A percentile compares a stretch with the other conserved stretches of the same genome.
These are phyloP conservation scores for Symbiodinium pilosum DNA, from an alignment of 73 alveolate genomes.

Conservation along the genomic window DNA sequence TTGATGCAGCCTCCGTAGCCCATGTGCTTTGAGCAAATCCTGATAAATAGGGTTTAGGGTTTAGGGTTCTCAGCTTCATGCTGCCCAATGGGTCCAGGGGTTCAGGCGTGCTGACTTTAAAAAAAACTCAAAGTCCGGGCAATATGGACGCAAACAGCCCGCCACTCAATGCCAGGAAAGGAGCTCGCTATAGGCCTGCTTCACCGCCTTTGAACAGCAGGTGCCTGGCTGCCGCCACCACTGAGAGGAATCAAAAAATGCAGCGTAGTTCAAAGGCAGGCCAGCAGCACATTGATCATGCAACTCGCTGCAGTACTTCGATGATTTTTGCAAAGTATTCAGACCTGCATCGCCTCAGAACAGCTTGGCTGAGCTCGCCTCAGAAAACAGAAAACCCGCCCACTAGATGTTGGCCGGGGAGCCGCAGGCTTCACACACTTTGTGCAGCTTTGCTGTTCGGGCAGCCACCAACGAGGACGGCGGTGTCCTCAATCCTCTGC, in stretches of 20 bases:
- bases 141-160: background rate
- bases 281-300: constrained; percentile 24
- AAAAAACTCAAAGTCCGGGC: background rate
- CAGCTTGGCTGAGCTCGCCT: background rate
- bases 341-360: constrained; percentile 52
- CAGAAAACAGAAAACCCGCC: too few relatives aligned
- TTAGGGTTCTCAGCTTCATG: background rate
- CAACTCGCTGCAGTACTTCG: constrained; percentile 68
- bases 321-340: constrained; percentile 41
- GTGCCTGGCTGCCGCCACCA: background rate
- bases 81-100: too few relatives aligned
- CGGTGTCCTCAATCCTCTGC: background rate
- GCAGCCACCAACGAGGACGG: background rate
- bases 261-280: background rate
- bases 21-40: constrained; percentile 83
- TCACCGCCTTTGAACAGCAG: constrained; percentile 49
- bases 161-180: background rate
- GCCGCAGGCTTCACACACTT: constrained; percentile 55
- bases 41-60: background rate
- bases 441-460: constrained; percentile 25
- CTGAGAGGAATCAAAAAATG: background rate
- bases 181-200: constrained; percentile 33
- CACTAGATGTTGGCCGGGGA: background rate
- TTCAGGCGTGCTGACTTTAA: background rate
- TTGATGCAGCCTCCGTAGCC: constrained; percentile 79